Base-by-base conservation (phyloP, 805 yeast genomes). In the Yamadazyma paraphyllophila region DNA sequence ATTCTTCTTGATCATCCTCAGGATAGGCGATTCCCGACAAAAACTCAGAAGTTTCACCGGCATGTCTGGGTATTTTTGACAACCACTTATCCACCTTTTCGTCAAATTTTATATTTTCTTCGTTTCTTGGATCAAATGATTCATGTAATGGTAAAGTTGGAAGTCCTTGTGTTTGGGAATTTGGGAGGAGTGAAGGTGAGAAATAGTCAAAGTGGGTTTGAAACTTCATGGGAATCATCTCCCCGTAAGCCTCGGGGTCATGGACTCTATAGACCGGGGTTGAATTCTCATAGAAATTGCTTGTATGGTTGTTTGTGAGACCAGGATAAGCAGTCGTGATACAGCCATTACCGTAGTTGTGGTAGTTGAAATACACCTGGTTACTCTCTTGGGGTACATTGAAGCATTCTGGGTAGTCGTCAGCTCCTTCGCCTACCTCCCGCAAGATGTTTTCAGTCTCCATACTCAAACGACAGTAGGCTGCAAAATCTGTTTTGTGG, bases 61-160 rank as follows among this genome's bases (percentile, higher is more conserved):
- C 5, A 9, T 17, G 72, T 57, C 24, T 30, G 1, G 91, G 91
- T 3, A 86, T 74, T 25, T 71, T 69, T 3, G 66, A 65, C 30
- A 86, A 74, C 94, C 94, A 86, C 6, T 60, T 65, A 32, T 70
- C 69, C 1, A 86, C 86, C 55, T 85, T 86, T 55, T 86, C 92
- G 39, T 63, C 67, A 50, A 74, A 77, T 1, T 81, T 73, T 90
- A 86, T 85, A 59, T 80, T 82, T 7, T 75, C 65, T 2, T 81
- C 80, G 26, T 63, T 63, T 55, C 88, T 70, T 10, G 92, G 92
- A 47, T 83, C 75, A 57, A 85, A 33, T 10, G 38, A 9, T 25
- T 37, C 40, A 37, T 37, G 40, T 7, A 37, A 25, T 14, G 30
- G 14, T 26, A 37, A 8, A 13, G 40, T 7, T 3, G 40, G 40